Percentiles rank a stretch among this genome's conserved stretches.
phyloP scores from a whole-genome alignment of 1,284 basidiomycete species.

The Ganoderma boninense region DNA sequence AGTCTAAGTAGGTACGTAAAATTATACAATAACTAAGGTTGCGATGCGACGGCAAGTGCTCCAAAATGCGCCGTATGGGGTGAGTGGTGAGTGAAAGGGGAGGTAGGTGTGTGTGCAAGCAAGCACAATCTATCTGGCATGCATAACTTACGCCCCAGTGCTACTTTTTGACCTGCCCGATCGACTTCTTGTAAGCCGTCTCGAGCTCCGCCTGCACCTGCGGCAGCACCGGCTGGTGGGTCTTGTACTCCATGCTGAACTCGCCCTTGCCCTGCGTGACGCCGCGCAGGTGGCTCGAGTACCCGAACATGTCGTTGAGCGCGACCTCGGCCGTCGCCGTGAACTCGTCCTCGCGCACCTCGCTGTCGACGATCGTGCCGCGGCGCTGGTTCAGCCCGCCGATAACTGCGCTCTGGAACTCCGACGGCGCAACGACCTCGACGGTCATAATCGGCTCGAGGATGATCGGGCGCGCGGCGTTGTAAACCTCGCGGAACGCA shows the following conservation, averaged over 20 bases:
- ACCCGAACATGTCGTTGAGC: slow-evolving; percentile 99
- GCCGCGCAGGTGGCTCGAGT: slow-evolving; percentile 91
- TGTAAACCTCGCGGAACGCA: slow-evolving; percentile 94
- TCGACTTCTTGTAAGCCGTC: slow-evolving; percentile 58
- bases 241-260: slow-evolving; percentile 98
- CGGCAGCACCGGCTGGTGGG: slow-evolving; percentile 90
- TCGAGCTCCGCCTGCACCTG: slow-evolving; percentile 88
- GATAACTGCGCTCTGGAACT: slow-evolving; percentile 98
- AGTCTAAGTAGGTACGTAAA: slow-evolving; percentile 18
- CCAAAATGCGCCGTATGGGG: neutral
- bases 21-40: slow-evolving; percentile 28
- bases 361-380: slow-evolving; percentile 96
- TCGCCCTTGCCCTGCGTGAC: slow-evolving; percentile 97
- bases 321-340: slow-evolving; percentile 92
- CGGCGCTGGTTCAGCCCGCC: slow-evolving; percentile 94
- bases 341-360: slow-evolving; percentile 98
- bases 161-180: slow-evolving; percentile 65
- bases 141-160: neutral
- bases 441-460: slow-evolving; percentile 99
- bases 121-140: neutral
- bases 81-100: slow-evolving; percentile 8
- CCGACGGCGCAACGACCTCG: slow-evolving; percentile 94
- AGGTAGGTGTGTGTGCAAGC: neutral
- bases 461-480: slow-evolving; percentile 81
- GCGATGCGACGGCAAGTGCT: slow-evolving; percentile 5